These are phyloP conservation scores for Adansonia gregorii DNA, from an alignment of 441 rosid genomes.

Conservation along the genomic window DNA sequence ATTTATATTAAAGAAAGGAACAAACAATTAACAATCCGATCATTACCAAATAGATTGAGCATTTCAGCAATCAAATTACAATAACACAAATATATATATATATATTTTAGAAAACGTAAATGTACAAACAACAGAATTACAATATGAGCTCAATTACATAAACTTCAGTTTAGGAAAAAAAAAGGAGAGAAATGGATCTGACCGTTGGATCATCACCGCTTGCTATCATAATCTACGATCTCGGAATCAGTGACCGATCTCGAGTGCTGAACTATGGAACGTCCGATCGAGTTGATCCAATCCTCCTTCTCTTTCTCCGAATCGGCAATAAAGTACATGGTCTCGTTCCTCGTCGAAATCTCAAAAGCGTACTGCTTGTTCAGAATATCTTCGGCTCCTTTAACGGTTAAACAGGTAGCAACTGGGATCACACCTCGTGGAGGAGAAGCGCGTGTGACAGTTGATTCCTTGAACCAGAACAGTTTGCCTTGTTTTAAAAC, in stretches of 20 bases:
- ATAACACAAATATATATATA: neutral
- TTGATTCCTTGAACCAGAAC: constrained; percentile 76
- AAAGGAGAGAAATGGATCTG: neutral
- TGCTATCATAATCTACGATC: constrained; percentile 67
- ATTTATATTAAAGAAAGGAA: no score
- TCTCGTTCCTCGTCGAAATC: constrained; percentile 60
- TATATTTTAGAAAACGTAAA: neutral
- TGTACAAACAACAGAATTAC: constrained; percentile 13
- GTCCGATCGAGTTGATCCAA: constrained; percentile 85
- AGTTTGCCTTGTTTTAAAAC: constrained; percentile 78
- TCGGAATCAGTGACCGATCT: constrained; percentile 75
- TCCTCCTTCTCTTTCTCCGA: constrained; percentile 84
- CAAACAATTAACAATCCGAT: neutral
- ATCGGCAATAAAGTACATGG: constrained; percentile 79
- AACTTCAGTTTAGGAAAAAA: neutral
- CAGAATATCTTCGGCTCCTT: constrained; percentile 78
- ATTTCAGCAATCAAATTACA: neutral
- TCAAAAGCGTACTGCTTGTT: constrained; percentile 77
- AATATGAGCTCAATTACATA: neutral
- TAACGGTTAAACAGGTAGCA: constrained; percentile 70
- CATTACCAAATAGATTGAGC: neutral
- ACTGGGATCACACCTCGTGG: constrained; percentile 80
- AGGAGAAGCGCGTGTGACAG: constrained; percentile 52
- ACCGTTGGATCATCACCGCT: constrained; percentile 30
- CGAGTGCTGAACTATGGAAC: constrained; percentile 81